Evolutionary conservation across 805 yeast species (phyloP).

Genomic region (Dipodascus geniculatus): DNA sequence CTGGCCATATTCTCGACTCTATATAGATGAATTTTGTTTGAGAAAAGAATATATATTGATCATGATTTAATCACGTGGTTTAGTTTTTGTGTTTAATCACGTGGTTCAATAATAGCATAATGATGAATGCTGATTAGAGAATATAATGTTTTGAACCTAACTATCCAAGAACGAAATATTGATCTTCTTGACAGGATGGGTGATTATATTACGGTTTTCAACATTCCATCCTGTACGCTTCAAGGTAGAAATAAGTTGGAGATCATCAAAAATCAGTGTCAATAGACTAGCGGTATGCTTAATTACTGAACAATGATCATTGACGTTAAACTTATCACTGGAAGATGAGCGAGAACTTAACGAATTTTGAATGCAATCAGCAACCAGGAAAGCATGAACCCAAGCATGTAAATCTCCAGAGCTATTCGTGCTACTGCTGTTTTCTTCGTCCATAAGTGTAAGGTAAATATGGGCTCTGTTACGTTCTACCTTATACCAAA

Average conservation of each 20-base stretch:
- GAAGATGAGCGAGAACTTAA: conserved; percentile 3
- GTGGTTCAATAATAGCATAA: no score
- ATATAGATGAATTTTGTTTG: no score
- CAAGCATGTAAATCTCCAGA: conserved; percentile 18
- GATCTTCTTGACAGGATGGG: neutral
- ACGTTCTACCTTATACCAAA: conserved; percentile 5
- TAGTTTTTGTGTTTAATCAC: no score
- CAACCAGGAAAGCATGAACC: conserved; percentile 22
- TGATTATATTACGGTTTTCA: conserved; percentile 10
- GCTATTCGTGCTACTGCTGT: conserved; percentile 3
- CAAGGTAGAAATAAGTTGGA: conserved; percentile 11
- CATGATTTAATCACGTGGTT: neutral
- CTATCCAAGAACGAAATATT: neutral
- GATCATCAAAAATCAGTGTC: conserved; percentile 10
- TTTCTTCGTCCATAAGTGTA: conserved; percentile 11
- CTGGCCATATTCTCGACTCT: neutral
- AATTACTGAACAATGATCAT: neutral
- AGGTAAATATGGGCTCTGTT: conserved; percentile 13
- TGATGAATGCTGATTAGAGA: no score
- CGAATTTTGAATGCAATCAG: conserved; percentile 5
- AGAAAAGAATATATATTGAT: no score
- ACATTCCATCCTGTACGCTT: conserved; percentile 16
- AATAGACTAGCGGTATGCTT: conserved; percentile 6
- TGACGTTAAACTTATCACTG: conserved; percentile 4
- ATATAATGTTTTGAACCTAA: no score